Evolutionary conservation across 2,329 filamentous ascomycete species (phyloP).

Genomic region (Diaporthe ampelina): DNA sequence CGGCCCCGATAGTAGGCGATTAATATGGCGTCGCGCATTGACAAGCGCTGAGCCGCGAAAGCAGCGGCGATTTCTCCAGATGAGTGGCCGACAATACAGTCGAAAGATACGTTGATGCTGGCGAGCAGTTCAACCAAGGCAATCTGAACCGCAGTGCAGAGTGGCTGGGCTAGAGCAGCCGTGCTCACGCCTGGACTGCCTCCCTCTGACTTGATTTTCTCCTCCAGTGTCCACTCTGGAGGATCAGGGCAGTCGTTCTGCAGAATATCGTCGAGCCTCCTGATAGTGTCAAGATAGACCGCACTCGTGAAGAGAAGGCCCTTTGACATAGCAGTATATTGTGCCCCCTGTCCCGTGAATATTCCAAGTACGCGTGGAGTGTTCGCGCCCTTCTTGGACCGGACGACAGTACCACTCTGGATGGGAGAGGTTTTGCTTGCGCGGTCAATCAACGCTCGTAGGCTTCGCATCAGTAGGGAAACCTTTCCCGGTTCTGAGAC

Average conservation of each 20-base stretch:
- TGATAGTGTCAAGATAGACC: slow-evolving; percentile 52
- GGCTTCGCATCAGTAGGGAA: slow-evolving; percentile 44
- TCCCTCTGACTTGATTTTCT: slow-evolving; percentile 50
- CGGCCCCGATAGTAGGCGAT: slow-evolving; percentile 58
- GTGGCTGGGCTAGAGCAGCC: slow-evolving; percentile 62
- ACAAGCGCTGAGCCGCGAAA: slow-evolving; percentile 55
- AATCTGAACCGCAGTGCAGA: slow-evolving; percentile 68
- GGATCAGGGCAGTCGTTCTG: slow-evolving; percentile 44
- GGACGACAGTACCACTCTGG: slow-evolving; percentile 21
- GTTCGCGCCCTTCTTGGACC: slow-evolving; percentile 43
- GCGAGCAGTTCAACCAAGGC: slow-evolving; percentile 51
- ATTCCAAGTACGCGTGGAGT: slow-evolving; percentile 49
- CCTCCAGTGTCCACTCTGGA: slow-evolving; percentile 51
- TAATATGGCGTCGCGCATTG: slow-evolving; percentile 54
- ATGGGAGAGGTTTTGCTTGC: slow-evolving; percentile 36
- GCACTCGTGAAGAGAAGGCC: slow-evolving; percentile 48
- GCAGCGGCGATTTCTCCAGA: slow-evolving; percentile 61
- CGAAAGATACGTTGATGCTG: slow-evolving; percentile 47
- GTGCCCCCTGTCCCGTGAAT: slow-evolving; percentile 62
- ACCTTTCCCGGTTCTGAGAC: not conserved
- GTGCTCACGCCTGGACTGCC: slow-evolving; percentile 50
- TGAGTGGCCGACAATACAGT: slow-evolving; percentile 56
- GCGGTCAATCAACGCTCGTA: slow-evolving; percentile 43
- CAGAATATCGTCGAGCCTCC: slow-evolving; percentile 50
- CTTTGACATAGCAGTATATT: slow-evolving; percentile 59